These are phyloP conservation scores for Termitomyces sp. DNA, from an alignment of 768 basidiomycete species.

Conservation along the genomic window DNA sequence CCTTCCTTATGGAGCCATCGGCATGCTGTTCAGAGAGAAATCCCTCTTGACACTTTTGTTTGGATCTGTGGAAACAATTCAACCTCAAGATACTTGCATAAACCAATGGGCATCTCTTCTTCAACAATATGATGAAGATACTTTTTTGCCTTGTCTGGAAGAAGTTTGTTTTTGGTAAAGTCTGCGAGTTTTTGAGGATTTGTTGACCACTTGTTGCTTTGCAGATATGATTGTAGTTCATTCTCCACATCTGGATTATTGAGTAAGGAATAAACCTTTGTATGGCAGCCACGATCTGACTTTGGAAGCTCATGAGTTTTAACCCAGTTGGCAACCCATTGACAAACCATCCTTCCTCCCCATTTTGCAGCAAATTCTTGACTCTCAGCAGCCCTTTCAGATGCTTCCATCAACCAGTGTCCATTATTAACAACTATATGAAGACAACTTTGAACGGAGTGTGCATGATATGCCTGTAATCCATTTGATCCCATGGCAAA, in stretches of 20 bases:
- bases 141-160: constrained; percentile 20
- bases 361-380: constrained; percentile 14
- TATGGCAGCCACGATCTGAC: constrained; percentile 20
- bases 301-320: constrained; percentile 15
- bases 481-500: constrained; percentile 13
- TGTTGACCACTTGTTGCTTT: constrained; percentile 29
- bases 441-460: constrained; percentile 17
- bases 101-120: constrained; percentile 26
- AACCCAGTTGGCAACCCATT: constrained; percentile 15
- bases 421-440: constrained; percentile 16
- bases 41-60: constrained; percentile 20
- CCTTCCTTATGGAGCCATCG: constrained; percentile 23
- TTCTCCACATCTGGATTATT: constrained; percentile 20
- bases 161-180: constrained; percentile 20
- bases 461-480: constrained; percentile 17
- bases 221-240: constrained; percentile 22
- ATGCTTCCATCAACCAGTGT: constrained; percentile 14
- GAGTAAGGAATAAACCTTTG: constrained; percentile 22
- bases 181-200: constrained; percentile 24
- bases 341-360: background rate
- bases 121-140: constrained; percentile 22
- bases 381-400: constrained; percentile 16
- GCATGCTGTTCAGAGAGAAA: constrained; percentile 26
- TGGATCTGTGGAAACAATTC: constrained; percentile 25
- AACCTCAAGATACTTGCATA: constrained; percentile 25